phyloP scores from a whole-genome alignment of 306 rosid species.

The Lotus japonicus region DNA sequence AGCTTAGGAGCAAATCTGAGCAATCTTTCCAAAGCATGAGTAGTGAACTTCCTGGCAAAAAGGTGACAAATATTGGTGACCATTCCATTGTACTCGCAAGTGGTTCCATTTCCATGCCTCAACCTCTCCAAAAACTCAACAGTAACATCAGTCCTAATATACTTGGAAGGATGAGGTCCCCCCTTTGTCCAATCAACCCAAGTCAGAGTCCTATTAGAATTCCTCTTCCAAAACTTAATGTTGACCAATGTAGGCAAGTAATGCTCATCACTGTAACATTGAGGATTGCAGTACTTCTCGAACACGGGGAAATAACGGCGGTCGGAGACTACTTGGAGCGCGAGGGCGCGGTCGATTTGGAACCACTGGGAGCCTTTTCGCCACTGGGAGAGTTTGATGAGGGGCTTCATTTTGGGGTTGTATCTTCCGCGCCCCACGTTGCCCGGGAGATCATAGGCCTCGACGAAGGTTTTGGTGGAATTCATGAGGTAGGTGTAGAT shows the following conservation, averaged over 20 bases:
- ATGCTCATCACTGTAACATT: constrained; percentile 74
- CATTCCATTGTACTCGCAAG: constrained; percentile 57
- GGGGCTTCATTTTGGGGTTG: constrained; percentile 43
- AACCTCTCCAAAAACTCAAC: constrained; percentile 37
- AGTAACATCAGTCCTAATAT: constrained; percentile 37
- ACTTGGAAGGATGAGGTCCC: constrained; percentile 69
- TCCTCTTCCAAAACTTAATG: constrained; percentile 36
- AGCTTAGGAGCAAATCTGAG: constrained; percentile 65
- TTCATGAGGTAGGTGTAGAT: constrained; percentile 47
- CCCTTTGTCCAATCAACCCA: constrained; percentile 90
- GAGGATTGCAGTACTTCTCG: constrained; percentile 29
- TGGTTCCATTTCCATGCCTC: constrained; percentile 48
- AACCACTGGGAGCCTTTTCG: constrained; percentile 97
- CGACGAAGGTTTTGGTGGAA: constrained; percentile 50
- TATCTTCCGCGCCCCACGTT: constrained; percentile 67
- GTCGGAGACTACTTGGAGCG: constrained; percentile 50
- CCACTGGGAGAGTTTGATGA: constrained; percentile 48
- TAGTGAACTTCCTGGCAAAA: constrained; percentile 81
- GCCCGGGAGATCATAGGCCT: constrained; percentile 42
- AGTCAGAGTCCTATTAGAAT: constrained; percentile 74
- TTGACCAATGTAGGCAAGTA: constrained; percentile 63
- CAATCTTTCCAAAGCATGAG: constrained; percentile 58
- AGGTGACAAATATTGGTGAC: constrained; percentile 44
- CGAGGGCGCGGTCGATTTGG: constrained; percentile 53
- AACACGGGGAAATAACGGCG: constrained; percentile 36